phyloP scores from a whole-genome alignment of 495 filamentous ascomycete species.

The Penicillium paxilli region DNA sequence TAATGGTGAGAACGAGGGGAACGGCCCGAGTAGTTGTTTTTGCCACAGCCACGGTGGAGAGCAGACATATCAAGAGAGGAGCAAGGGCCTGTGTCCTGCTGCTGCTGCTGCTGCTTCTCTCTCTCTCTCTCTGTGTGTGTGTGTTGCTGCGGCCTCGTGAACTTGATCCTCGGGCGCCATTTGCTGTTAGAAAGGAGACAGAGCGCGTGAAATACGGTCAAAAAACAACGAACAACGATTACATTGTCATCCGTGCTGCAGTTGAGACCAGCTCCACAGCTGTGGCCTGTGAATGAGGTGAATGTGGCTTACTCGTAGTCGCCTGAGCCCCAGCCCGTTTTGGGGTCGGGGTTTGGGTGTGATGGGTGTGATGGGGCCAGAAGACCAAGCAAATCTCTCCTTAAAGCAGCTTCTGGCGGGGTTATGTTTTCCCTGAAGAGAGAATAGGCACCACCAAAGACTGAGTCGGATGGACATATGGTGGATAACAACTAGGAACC shows the following conservation, averaged over 20 bases:
- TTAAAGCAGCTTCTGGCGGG: neutral
- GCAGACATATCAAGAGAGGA: neutral
- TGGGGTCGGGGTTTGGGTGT: neutral
- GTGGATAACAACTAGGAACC: neutral
- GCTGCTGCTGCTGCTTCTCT: too few relatives aligned
- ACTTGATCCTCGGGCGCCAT: neutral
- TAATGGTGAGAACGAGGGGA: constrained; percentile 24
- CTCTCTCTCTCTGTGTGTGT: too few relatives aligned
- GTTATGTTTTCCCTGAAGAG: neutral
- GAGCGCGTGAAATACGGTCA: constrained; percentile 7
- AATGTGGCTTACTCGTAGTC: neutral
- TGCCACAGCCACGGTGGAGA: constrained; percentile 12
- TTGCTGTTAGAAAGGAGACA: neutral
- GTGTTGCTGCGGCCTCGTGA: neutral
- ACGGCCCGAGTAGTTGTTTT: constrained; percentile 28
- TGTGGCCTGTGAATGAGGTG: neutral
- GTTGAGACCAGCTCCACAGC: neutral
- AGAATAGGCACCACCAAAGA: neutral
- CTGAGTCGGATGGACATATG: neutral
- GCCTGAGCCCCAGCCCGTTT: neutral
- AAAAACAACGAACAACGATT: neutral
- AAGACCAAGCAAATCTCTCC: neutral
- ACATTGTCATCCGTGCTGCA: constrained; percentile 2
- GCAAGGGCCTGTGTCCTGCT: neutral
- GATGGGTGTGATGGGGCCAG: neutral